Conservation (phyloP, 78 protist genomes). For the Emiliania huxleyi region DNA sequence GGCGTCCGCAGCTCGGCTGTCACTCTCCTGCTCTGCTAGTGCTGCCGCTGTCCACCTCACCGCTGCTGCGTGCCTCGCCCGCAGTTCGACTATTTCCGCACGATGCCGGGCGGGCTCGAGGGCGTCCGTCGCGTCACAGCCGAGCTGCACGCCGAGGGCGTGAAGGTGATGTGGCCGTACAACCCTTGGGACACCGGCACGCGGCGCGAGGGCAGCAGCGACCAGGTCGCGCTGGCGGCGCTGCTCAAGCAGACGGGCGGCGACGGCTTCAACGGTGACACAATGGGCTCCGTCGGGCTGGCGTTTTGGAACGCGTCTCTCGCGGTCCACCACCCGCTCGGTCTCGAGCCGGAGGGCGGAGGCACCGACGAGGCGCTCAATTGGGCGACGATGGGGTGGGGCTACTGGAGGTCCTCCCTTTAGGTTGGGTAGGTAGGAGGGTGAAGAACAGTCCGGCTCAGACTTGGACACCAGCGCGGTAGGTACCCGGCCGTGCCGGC, state of each 20-base stretch:
- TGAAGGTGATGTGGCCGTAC: constrained; percentile 31
- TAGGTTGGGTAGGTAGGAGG: no score
- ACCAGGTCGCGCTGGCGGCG: not conserved
- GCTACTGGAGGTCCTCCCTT: constrained; percentile 4
- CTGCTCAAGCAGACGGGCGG: not conserved
- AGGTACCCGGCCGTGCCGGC: not conserved
- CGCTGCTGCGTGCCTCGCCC: no score
- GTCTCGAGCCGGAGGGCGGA: not conserved
- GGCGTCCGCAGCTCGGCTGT: no score
- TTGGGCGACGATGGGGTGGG: constrained; percentile 6
- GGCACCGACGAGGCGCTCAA: constrained; percentile 14
- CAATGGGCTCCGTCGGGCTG: not conserved
- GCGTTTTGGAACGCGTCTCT: not conserved
- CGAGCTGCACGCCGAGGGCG: not conserved
- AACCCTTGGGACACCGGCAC: constrained; percentile 45
- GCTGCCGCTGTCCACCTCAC: no score
- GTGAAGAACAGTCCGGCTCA: no score
- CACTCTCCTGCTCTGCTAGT: no score
- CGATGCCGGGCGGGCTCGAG: constrained; percentile 29
- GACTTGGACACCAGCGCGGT: no score
- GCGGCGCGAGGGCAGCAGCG: not conserved
- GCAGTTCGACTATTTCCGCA: constrained; percentile 24
- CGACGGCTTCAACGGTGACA: constrained; percentile 37
- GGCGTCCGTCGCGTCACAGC: not conserved
- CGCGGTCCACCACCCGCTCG: not conserved